A percentile compares a stretch with the other conserved stretches of the same genome.
Evolutionary conservation across 2,329 filamentous ascomycete species (phyloP).

Genomic region (Monascus ruber): DNA sequence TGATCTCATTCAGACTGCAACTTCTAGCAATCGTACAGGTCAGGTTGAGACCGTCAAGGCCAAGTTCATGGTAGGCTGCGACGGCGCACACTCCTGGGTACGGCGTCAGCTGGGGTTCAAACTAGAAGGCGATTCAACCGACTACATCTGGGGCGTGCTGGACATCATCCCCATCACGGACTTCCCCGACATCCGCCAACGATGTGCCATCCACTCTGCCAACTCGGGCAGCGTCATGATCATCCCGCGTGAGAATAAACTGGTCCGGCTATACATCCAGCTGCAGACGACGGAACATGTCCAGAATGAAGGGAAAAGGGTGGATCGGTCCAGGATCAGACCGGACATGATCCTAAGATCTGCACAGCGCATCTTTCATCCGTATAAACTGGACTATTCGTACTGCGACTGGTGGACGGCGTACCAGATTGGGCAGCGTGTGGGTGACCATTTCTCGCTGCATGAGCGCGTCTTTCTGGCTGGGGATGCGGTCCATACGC

Average conservation of each 20-base stretch:
- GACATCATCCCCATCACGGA: constrained; percentile 45
- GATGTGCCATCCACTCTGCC: constrained; percentile 48
- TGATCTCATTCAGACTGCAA: constrained; percentile 30
- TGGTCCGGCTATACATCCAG: constrained; percentile 57
- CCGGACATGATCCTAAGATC: constrained; percentile 55
- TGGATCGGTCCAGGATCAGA: constrained; percentile 52
- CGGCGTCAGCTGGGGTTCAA: constrained; percentile 46
- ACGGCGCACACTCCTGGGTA: constrained; percentile 58
- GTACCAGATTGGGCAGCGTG: constrained; percentile 56
- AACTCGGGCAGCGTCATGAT: constrained; percentile 50
- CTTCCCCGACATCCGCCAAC: constrained; percentile 48
- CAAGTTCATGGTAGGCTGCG: constrained; percentile 57
- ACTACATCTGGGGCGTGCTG: constrained; percentile 36
- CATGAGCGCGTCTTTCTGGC: constrained; percentile 55
- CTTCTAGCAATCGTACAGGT: constrained; percentile 4
- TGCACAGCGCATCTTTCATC: too few species aligned
- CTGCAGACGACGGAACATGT: constrained; percentile 36
- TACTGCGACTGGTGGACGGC: too few species aligned
- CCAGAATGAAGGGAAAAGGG: constrained; percentile 32
- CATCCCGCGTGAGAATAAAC: constrained; percentile 51
- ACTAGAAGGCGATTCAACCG: constrained; percentile 43
- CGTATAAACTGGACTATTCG: too few species aligned
- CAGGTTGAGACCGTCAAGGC: constrained; percentile 36
- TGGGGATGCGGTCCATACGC: constrained; percentile 52
- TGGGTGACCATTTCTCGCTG: constrained; percentile 46